Evolutionary conservation across 2,329 filamentous ascomycete genomes (phyloP).

Genomic region (Sclerotinia minor): DNA sequence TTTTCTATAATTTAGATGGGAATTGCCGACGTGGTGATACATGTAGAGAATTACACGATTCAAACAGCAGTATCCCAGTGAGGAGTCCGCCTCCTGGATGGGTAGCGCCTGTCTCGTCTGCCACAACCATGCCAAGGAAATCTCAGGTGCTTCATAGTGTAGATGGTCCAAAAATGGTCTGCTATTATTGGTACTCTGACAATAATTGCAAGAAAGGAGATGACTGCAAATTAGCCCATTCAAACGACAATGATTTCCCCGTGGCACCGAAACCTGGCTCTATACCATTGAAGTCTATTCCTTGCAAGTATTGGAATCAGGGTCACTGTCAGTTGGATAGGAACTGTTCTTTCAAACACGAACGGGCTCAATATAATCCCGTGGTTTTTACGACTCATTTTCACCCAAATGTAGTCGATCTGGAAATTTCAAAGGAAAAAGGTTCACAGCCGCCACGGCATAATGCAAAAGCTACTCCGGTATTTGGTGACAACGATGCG

Average conservation of each 20-base stretch:
- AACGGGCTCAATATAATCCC: background rate
- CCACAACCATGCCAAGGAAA: background rate
- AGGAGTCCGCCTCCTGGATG: conserved; percentile 3
- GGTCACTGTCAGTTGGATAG: background rate
- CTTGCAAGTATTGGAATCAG: conserved; percentile 7
- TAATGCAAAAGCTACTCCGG: background rate
- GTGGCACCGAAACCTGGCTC: conserved; percentile 1
- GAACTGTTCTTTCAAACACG: background rate
- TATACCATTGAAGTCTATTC: background rate
- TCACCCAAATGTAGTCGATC: background rate
- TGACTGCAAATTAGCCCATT: conserved; percentile 13
- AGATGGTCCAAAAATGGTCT: background rate
- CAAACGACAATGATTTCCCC: conserved; percentile 7
- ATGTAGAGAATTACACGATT: conserved; percentile 14
- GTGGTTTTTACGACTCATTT: background rate
- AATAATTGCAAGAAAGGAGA: conserved; percentile 24
- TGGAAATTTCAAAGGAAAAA: background rate
- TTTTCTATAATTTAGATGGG: conserved; percentile 26
- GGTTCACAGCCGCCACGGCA: background rate
- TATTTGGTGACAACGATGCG: background rate
- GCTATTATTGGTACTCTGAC: conserved; percentile 16
- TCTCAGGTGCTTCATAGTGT: background rate
- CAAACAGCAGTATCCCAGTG: background rate
- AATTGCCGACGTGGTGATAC: conserved; percentile 4
- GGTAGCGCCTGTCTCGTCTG: background rate